Percentiles rank a stretch among this genome's conserved stretches.
Conservation (phyloP, 176 grass and related monocot species). For the Carex littledalei region DNA sequence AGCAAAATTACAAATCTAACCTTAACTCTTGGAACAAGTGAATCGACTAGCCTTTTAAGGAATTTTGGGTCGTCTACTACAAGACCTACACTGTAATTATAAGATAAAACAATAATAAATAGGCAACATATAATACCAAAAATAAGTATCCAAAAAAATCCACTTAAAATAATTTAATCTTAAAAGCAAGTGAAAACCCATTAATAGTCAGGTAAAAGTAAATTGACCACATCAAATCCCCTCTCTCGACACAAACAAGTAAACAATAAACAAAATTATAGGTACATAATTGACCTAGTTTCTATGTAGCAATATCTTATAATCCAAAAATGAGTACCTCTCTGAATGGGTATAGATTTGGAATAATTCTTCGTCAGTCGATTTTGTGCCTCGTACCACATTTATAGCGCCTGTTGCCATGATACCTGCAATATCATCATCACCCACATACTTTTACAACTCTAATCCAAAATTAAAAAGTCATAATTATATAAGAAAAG, state of each 20-base stretch:
- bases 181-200: background rate
- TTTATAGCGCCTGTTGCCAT: slow-evolving; percentile 93
- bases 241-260: background rate
- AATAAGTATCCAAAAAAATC: background rate
- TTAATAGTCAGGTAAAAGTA: background rate
- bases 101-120: slow-evolving; percentile 12
- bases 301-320: background rate
- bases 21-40: slow-evolving; percentile 57
- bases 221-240: background rate
- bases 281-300: background rate
- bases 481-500: background rate
- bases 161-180: background rate
- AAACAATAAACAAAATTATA: background rate
- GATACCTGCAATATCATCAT: slow-evolving; percentile 42
- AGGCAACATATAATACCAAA: slow-evolving; percentile 9
- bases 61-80: slow-evolving; percentile 89
- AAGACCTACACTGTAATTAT: slow-evolving; percentile 66
- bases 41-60: slow-evolving; percentile 78
- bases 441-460: background rate
- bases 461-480: slow-evolving; percentile 1
- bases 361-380: slow-evolving; percentile 72
- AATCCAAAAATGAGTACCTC: slow-evolving; percentile 37
- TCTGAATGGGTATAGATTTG: slow-evolving; percentile 94
- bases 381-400: slow-evolving; percentile 89
- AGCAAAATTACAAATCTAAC: slow-evolving; percentile 85